phyloP scores from a whole-genome alignment of 768 basidiomycete species.

The Botryobasidium botryosum region DNA sequence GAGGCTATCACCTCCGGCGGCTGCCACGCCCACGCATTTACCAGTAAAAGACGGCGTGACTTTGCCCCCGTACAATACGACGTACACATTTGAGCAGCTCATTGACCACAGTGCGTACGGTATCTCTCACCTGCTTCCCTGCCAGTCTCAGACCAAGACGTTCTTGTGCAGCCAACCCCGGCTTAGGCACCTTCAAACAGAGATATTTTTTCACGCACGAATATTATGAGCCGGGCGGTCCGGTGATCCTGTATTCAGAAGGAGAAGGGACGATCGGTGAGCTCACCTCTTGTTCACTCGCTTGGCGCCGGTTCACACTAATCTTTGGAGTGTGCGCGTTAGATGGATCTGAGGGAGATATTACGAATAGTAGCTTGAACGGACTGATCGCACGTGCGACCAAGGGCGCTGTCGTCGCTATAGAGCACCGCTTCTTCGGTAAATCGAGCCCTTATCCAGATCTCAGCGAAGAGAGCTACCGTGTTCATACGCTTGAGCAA shows the following conservation, averaged over 20 bases:
- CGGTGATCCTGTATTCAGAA: constrained; percentile 1
- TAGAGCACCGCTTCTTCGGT: constrained; percentile 6
- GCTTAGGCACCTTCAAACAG: constrained; percentile 3
- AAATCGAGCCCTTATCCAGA: constrained; percentile 3
- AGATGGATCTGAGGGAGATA: constrained; percentile 1
- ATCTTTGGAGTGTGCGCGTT: not conserved
- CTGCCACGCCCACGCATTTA: no score
- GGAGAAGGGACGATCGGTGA: no score
- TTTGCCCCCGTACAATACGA: no score
- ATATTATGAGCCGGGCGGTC: constrained; percentile 8
- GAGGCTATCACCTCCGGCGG: no score
- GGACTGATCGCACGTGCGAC: constrained; percentile 3
- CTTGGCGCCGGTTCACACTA: no score
- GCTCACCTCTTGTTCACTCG: no score
- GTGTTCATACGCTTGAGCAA: constrained; percentile 4
- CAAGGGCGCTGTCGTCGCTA: constrained; percentile 4
- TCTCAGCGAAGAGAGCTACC: not conserved
- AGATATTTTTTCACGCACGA: constrained; percentile 6
- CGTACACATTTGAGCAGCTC: no score
- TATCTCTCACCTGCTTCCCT: no score
- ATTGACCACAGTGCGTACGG: no score
- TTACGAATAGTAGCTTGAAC: constrained; percentile 2
- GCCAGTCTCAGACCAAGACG: no score
- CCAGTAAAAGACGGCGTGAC: no score
- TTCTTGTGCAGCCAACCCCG: no score